These are phyloP conservation scores for Apiotrichum domesticum DNA, from an alignment of 1,284 basidiomycete genomes.

Conservation along the genomic window DNA sequence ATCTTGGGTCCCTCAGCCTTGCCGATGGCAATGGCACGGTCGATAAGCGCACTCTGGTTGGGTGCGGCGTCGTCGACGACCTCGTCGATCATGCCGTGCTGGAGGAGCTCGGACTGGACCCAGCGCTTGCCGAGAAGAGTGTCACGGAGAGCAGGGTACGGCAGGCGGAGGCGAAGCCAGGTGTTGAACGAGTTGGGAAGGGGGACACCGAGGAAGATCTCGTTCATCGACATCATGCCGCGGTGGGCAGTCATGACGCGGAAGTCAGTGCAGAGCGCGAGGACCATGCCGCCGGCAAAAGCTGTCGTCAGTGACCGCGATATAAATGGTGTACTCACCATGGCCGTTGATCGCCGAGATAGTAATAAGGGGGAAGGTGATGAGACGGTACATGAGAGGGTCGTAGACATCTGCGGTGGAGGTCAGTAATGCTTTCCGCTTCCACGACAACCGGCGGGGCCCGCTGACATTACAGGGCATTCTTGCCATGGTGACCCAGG, in stretches of 20 bases:
- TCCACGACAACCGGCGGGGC: background rate
- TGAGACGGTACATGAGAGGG: slow-evolving; percentile 37
- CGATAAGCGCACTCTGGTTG: slow-evolving; percentile 51
- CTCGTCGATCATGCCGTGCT: slow-evolving; percentile 66
- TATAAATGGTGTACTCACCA: slow-evolving; percentile 23
- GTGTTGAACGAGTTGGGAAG: slow-evolving; percentile 68
- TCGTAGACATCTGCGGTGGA: slow-evolving; percentile 40
- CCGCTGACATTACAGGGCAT: background rate
- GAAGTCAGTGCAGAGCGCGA: slow-evolving; percentile 80
- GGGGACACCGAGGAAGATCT: slow-evolving; percentile 77
- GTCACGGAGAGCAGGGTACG: slow-evolving; percentile 61
- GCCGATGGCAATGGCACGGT: slow-evolving; percentile 46
- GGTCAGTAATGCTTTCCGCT: background rate
- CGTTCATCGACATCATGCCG: slow-evolving; percentile 89
- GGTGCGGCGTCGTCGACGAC: slow-evolving; percentile 53
- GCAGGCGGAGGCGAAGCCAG: slow-evolving; percentile 62
- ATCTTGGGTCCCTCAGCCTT: slow-evolving; percentile 45
- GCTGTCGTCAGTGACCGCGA: slow-evolving; percentile 42
- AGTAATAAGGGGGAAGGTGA: slow-evolving; percentile 53
- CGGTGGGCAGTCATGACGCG: slow-evolving; percentile 78
- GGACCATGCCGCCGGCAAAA: slow-evolving; percentile 78
- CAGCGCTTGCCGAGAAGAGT: slow-evolving; percentile 77
- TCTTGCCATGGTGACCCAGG: too few relatives aligned
- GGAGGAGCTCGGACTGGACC: slow-evolving; percentile 64
- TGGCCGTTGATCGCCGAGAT: slow-evolving; percentile 89